Conservation (phyloP, 78 protist genomes). For the Dictyostelium capitatum region DNA sequence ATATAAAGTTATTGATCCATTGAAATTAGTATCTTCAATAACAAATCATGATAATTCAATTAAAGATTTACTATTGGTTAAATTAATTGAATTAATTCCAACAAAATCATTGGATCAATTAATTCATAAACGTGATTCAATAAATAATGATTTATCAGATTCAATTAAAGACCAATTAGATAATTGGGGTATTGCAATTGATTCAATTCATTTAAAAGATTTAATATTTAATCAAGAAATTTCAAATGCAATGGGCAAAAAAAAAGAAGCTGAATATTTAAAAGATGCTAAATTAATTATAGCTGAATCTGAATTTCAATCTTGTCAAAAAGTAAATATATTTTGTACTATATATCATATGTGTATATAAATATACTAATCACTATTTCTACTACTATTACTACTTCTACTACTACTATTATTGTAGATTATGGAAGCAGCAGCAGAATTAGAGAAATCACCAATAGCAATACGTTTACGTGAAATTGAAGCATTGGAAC, state of each 20-base stretch:
- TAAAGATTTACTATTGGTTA: constrained; percentile 33
- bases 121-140: constrained; percentile 40
- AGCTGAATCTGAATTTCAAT: constrained; percentile 20
- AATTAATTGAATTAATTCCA: constrained; percentile 49
- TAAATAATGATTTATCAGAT: constrained; percentile 7
- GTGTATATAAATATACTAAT: background rate
- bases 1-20: constrained; percentile 46
- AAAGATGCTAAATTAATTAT: constrained; percentile 35
- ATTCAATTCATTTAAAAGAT: constrained; percentile 15
- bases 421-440: background rate
- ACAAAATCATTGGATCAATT: constrained; percentile 39
- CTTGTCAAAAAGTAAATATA: background rate
- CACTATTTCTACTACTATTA: no score
- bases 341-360: no score
- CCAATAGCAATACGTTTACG: constrained; percentile 44
- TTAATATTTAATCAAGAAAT: constrained; percentile 49
- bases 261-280: constrained; percentile 51
- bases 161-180: background rate
- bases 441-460: constrained; percentile 25
- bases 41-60: constrained; percentile 34
- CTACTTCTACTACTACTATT: no score
- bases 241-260: constrained; percentile 56
- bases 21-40: background rate
- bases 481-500: constrained; percentile 35
- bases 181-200: background rate